Percentiles rank a stretch among this genome's conserved stretches.
Evolutionary conservation across 805 yeast species (phyloP).

Genomic region (Saccharomycopsis malanga): DNA sequence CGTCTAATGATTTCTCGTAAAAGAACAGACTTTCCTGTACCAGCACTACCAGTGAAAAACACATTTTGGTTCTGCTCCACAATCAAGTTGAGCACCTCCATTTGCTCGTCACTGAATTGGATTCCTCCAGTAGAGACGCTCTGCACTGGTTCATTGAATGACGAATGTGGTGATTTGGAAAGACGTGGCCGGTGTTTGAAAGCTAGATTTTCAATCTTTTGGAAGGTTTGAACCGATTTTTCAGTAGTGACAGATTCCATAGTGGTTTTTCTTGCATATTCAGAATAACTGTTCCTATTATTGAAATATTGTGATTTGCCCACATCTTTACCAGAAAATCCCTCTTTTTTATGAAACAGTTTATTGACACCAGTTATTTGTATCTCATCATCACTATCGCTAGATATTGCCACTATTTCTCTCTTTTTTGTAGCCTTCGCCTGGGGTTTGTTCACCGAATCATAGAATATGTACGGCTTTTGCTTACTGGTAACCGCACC

Average conservation of each 20-base stretch:
- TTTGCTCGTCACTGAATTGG: slow-evolving; percentile 41
- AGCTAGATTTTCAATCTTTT: slow-evolving; percentile 2
- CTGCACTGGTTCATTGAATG: background rate
- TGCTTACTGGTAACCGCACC: background rate
- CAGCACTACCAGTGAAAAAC: slow-evolving; percentile 80
- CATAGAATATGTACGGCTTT: background rate
- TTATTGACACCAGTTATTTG: background rate
- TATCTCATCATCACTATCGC: background rate
- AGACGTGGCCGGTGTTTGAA: slow-evolving; percentile 5
- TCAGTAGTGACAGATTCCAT: background rate
- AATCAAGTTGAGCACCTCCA: slow-evolving; percentile 43
- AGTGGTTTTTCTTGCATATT: too few species aligned
- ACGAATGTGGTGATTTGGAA: background rate
- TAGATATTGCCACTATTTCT: background rate
- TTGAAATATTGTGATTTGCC: too few species aligned
- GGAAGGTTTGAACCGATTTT: slow-evolving; percentile 9
- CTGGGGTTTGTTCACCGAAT: background rate
- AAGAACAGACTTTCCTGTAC: slow-evolving; percentile 79
- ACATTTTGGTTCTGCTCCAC: slow-evolving; percentile 45
- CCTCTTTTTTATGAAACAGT: too few species aligned
- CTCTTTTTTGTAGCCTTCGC: background rate
- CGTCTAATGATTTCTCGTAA: slow-evolving; percentile 54
- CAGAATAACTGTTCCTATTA: too few species aligned
- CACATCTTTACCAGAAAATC: too few species aligned
- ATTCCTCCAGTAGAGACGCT: slow-evolving; percentile 9